Evolutionary conservation across 768 basidiomycete genomes (phyloP).

Genomic region (Dioszegia aurantiaca): DNA sequence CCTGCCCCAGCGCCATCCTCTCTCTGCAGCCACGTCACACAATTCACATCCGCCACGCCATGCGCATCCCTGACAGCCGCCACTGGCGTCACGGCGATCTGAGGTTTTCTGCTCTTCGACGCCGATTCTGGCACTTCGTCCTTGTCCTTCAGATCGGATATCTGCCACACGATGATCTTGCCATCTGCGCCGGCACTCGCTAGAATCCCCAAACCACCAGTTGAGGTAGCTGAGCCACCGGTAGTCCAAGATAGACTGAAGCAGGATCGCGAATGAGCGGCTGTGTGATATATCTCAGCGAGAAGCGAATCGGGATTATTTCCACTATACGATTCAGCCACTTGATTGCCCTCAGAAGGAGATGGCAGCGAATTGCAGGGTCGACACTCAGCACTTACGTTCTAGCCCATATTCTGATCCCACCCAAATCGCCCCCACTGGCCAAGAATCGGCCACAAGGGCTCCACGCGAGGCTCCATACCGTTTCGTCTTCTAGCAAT

Average conservation of each 20-base stretch:
- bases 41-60: constrained; percentile 79
- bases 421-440: constrained; percentile 78
- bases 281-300: constrained; percentile 30
- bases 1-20: constrained; percentile 59
- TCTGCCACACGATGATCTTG: constrained; percentile 72
- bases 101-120: not conserved
- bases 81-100: constrained; percentile 54
- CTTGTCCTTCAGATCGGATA: constrained; percentile 48
- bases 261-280: constrained; percentile 38
- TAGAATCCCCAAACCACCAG: constrained; percentile 66
- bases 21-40: constrained; percentile 74
- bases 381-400: no score
- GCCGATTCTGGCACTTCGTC: not conserved
- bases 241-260: constrained; percentile 39
- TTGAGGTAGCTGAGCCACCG: constrained; percentile 18
- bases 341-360: no score
- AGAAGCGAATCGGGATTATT: constrained; percentile 35
- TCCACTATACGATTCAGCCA: constrained; percentile 22
- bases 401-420: constrained; percentile 80
- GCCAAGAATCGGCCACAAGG: constrained; percentile 78
- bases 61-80: constrained; percentile 67
- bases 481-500: constrained; percentile 60
- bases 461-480: constrained; percentile 82
- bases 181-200: constrained; percentile 87
- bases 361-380: no score